Percentiles rank a stretch among this genome's conserved stretches.
Conservation (phyloP, 495 filamentous ascomycete genomes). For the Penicillium chermesinum region DNA sequence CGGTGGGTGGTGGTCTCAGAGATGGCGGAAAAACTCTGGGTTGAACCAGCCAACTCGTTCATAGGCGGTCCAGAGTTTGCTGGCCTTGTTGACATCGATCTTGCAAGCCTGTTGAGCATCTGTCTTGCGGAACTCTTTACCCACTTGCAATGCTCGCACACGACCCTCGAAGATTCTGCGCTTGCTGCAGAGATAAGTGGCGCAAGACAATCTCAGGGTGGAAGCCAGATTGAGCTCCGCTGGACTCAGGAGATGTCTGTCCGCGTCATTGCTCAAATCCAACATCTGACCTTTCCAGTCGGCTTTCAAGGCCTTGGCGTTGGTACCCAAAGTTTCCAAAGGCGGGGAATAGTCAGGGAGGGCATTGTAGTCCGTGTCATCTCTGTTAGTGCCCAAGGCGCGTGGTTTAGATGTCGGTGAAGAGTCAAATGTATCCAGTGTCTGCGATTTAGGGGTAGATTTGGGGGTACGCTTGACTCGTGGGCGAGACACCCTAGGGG, state of each 20-base stretch:
- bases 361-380: constrained; percentile 82
- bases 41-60: constrained; percentile 88
- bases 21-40: constrained; percentile 49
- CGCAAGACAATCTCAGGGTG: constrained; percentile 77
- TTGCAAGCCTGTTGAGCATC: constrained; percentile 95
- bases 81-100: constrained; percentile 98
- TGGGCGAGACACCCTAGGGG: constrained; percentile 30
- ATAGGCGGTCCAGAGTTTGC: constrained; percentile 88
- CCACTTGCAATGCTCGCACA: constrained; percentile 59
- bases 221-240: constrained; percentile 76
- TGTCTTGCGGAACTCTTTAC: constrained; percentile 95
- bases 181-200: constrained; percentile 92
- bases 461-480: constrained; percentile 45
- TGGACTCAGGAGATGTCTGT: constrained; percentile 69
- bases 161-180: constrained; percentile 83
- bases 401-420: constrained; percentile 39
- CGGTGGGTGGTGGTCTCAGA: constrained; percentile 12
- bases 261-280: constrained; percentile 74
- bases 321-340: constrained; percentile 55
- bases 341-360: constrained; percentile 77
- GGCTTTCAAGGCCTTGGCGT: constrained; percentile 67
- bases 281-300: constrained; percentile 83
- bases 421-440: constrained; percentile 40
- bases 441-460: constrained; percentile 43
- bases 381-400: constrained; percentile 56